Evolutionary conservation across 2,329 filamentous ascomycete species (phyloP), one percentile per base, ranked within the genome.

Genomic region (Diplodia intermedia): DNA sequence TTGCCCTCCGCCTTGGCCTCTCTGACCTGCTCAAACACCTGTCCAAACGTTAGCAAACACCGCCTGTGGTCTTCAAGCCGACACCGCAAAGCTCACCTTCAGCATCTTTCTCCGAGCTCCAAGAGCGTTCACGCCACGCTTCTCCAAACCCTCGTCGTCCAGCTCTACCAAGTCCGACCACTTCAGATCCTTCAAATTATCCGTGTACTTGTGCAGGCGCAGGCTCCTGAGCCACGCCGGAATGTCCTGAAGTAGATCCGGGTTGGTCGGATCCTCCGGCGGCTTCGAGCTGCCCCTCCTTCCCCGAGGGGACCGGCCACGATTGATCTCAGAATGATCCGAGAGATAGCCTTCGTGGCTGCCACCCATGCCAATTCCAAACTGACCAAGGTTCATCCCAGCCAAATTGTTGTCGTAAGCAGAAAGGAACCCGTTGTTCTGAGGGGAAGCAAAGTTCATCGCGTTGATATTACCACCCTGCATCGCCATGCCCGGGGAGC

Each of bases 51-150:
- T 40, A 68, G 57, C 20, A 40, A 43, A 40, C 3, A 20, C 31
- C 4, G 15, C 12, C 20, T 20, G n/a, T 47, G 15, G 18, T 20
- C 61, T 18, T 36, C 26, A 33, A 49, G n/a, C 8, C 56, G 11
- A 6, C 50, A 65, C 80, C 80, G 11, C 26, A 7, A 29, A n/a
- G 11, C 60, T 78, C 74, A 90, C 95, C 88, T 99, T 99, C 70
- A 99, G 84, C 92, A 99, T 96, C 87, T 99, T 99, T 78, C 94
- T 91, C 73, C 95, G 86, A 20, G 95, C 95, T 74, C 95, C 95
- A 68, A 98, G 86, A 66, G 95, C 95, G 79, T 97, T 97, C 38
- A 99, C 95, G 61, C 95, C 95, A 65, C 93, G 90, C 31, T 93
- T 91, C 81, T 98, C 94, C 71, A 99, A 84, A 60, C 92, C 94